Percentiles rank a stretch among this genome's conserved stretches.
Evolutionary conservation across 1,139 yeast species (phyloP).

Genomic region (Kluyveromyces marxianus): DNA sequence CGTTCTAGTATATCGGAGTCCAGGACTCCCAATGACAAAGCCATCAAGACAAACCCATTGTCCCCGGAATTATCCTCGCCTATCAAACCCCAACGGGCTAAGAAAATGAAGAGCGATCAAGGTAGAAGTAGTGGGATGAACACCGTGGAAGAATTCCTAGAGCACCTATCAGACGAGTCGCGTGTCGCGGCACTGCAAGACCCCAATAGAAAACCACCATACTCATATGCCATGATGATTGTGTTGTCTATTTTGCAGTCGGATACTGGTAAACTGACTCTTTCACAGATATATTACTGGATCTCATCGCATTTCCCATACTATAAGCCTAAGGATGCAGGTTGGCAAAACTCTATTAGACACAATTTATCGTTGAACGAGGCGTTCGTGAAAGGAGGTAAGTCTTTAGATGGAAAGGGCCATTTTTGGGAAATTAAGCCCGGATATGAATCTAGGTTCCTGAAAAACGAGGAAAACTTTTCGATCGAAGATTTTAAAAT

Average conservation of each 20-base stretch:
- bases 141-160: conserved; percentile 17
- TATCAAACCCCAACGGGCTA: conserved; percentile 19
- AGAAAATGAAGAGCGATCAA: conserved; percentile 12
- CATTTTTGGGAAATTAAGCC: conserved; percentile 90
- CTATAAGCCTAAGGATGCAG: conserved; percentile 79
- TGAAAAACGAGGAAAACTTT: conserved; percentile 37
- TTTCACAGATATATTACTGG: conserved; percentile 91
- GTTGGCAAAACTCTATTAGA: conserved; percentile 87
- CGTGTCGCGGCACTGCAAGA: conserved; percentile 20
- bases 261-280: conserved; percentile 69
- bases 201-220: conserved; percentile 64
- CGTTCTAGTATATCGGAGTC: conserved; percentile 5
- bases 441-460: conserved; percentile 76
- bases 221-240: conserved; percentile 86
- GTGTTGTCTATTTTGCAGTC: conserved; percentile 91
- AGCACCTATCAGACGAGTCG: conserved; percentile 35
- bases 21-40: conserved; percentile 7
- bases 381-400: conserved; percentile 83
- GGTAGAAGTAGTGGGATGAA: conserved; percentile 18
- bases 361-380: conserved; percentile 79
- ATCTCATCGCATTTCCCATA: conserved; percentile 79
- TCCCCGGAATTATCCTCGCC: conserved; percentile 48
- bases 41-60: conserved; percentile 23
- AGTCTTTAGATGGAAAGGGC: conserved; percentile 93
- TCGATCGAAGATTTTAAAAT: conserved; percentile 23